phyloP scores from a whole-genome alignment of 2,329 filamentous ascomycete genomes.

The Coniochaeta sp. region DNA sequence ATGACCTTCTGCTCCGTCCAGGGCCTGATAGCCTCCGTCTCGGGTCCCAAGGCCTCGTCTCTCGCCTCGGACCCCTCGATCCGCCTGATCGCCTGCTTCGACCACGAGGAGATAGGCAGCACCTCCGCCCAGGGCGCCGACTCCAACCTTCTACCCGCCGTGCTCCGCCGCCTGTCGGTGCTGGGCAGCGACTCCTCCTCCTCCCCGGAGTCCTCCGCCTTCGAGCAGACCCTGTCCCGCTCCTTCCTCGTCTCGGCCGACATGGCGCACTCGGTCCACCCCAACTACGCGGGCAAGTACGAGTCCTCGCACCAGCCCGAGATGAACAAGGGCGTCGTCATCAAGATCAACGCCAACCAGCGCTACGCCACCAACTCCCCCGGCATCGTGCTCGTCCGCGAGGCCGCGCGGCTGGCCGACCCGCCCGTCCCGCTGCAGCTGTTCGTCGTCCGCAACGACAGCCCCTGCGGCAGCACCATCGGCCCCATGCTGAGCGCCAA shows the following conservation, averaged over 20 bases:
- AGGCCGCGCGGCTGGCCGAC: slow-evolving; percentile 65
- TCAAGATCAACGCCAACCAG: slow-evolving; percentile 98
- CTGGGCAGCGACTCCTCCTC: slow-evolving; percentile 45
- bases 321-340: slow-evolving; percentile 94
- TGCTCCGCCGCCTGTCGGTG: slow-evolving; percentile 79
- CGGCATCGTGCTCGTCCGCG: slow-evolving; percentile 86
- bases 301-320: slow-evolving; percentile 84
- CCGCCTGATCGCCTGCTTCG: slow-evolving; percentile 88
- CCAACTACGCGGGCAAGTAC: slow-evolving; percentile 90
- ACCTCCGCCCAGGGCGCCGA: slow-evolving; percentile 88
- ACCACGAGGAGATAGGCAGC: slow-evolving; percentile 96
- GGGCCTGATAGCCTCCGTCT: slow-evolving; percentile 75
- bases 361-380: slow-evolving; percentile 95
- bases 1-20: slow-evolving; percentile 92
- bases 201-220: slow-evolving; percentile 59
- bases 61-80: slow-evolving; percentile 75
- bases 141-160: slow-evolving; percentile 82
- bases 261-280: slow-evolving; percentile 95
- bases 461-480: slow-evolving; percentile 90
- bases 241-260: slow-evolving; percentile 95
- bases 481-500: slow-evolving; percentile 91
- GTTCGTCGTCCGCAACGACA: slow-evolving; percentile 95
- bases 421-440: slow-evolving; percentile 73
- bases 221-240: slow-evolving; percentile 83
- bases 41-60: slow-evolving; percentile 47